A percentile compares a stretch with the other conserved stretches of the same genome.
phyloP scores from a whole-genome alignment of 352 stramenopile species.

The Pythium sukuiense region DNA sequence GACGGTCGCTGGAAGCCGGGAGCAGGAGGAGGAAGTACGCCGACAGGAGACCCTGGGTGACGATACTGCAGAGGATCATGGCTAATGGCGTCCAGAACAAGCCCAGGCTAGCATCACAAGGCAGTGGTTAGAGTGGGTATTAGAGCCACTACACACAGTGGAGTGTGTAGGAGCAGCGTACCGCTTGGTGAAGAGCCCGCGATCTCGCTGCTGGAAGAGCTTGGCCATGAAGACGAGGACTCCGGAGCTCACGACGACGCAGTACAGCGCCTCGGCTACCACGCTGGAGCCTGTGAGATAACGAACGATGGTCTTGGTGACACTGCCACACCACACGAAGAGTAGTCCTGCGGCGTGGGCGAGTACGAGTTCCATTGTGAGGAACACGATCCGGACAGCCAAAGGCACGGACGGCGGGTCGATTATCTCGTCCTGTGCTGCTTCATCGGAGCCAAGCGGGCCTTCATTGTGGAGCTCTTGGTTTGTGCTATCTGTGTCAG shows the following conservation, averaged over 20 bases:
- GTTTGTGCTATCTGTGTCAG: not conserved
- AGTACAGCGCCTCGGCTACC: constrained; percentile 11
- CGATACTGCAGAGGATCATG: not conserved
- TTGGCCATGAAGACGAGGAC: constrained; percentile 6
- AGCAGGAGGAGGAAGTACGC: not conserved
- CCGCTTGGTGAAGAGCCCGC: constrained; percentile 10
- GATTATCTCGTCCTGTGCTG: not conserved
- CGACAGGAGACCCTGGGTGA: not conserved
- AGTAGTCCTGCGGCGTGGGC: constrained; percentile 17
- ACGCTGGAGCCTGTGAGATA: not conserved
- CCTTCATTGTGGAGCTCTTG: not conserved
- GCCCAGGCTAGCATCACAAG: constrained; percentile 7
- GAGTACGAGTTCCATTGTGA: constrained; percentile 23
- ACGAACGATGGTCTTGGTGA: constrained; percentile 3
- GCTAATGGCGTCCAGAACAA: constrained; percentile 14
- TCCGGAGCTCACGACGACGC: constrained; percentile 1
- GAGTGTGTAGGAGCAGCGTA: not conserved
- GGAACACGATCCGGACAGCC: constrained; percentile 14
- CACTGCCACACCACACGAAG: constrained; percentile 22
- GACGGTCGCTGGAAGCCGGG: not conserved
- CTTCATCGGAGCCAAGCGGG: not conserved
- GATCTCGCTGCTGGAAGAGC: constrained; percentile 24
- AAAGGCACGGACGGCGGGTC: not conserved
- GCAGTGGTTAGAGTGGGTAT: not conserved
- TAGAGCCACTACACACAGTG: not conserved